A percentile compares a stretch with the other conserved stretches of the same genome.
phyloP scores from a whole-genome alignment of 2,329 filamentous ascomycete genomes.

The Fusarium marasasianum region DNA sequence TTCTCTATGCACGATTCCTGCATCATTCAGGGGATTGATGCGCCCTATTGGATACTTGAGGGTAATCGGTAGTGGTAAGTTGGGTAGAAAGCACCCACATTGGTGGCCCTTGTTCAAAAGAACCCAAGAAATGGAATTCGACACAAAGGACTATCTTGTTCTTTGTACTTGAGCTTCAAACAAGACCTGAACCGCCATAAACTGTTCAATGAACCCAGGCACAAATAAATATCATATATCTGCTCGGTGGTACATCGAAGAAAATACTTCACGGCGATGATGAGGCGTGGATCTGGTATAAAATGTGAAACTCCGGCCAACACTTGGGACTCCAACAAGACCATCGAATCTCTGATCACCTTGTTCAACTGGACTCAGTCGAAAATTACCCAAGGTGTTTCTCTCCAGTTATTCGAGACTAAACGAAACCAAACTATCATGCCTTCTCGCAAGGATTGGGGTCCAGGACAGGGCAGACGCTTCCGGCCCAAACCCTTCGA shows the following conservation, averaged over 20 bases:
- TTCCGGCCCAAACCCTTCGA: neutral
- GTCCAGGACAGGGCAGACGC: neutral
- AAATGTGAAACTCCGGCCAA: neutral
- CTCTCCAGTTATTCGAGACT: neutral
- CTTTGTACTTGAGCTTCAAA: neutral
- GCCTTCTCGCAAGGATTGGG: neutral
- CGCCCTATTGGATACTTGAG: too few relatives aligned
- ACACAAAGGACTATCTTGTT: fast-evolving
- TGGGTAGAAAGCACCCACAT: fast-evolving
- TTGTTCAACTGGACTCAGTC: too few relatives aligned
- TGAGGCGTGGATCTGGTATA: neutral
- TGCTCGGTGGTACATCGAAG: neutral
- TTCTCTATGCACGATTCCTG: neutral
- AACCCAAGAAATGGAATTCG: neutral
- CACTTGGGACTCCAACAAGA: fast-evolving
- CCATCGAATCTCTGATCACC: neutral
- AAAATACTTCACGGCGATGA: fast-evolving
- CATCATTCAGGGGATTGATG: neutral
- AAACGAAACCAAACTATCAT: neutral
- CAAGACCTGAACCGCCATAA: neutral
- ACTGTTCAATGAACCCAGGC: fast-evolving
- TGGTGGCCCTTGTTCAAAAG: neutral
- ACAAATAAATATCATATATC: neutral
- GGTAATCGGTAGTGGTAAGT: fast-evolving
- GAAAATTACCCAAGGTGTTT: neutral